Conservation (phyloP, 2,329 filamentous ascomycete genomes). For the Ophiocordyceps camponoti-floridani region DNA sequence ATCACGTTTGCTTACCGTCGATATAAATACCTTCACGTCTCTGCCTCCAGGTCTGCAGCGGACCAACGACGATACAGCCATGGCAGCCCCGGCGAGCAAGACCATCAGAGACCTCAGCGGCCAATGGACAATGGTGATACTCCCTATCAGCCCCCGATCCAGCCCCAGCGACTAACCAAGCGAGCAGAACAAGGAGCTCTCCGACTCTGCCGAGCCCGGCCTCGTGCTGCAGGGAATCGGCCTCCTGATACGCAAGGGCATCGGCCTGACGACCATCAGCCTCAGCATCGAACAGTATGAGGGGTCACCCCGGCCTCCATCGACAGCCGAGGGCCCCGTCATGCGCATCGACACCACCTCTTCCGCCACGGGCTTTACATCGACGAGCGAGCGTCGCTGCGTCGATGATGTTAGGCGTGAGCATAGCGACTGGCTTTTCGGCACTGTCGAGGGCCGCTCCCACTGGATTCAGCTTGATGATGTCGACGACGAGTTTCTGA, state of each 20-base stretch:
- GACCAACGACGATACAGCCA: conserved; percentile 18
- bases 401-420: conserved; percentile 34
- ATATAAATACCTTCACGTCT: background rate
- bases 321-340: conserved; percentile 19
- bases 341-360: conserved; percentile 58
- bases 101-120: conserved; percentile 51
- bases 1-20: too few relatives aligned
- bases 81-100: conserved; percentile 55
- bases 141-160: background rate
- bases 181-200: conserved; percentile 54
- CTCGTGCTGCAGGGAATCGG: conserved; percentile 55
- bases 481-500: conserved; percentile 36
- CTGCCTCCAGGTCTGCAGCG: background rate
- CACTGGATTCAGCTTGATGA: conserved; percentile 28
- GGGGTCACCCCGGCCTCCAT: conserved; percentile 22
- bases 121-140: conserved; percentile 48
- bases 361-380: conserved; percentile 52
- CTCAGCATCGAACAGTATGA: conserved; percentile 41
- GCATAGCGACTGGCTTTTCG: conserved; percentile 69
- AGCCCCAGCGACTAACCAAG: too few relatives aligned
- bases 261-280: conserved; percentile 50
- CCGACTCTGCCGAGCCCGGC: conserved; percentile 48
- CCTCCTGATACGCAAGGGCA: conserved; percentile 56
- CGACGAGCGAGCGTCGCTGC: conserved; percentile 38
- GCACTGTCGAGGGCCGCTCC: conserved; percentile 44